Evolutionary conservation across 2,329 filamentous ascomycete species (phyloP).

Genomic region (Trichoderma koningiopsis): DNA sequence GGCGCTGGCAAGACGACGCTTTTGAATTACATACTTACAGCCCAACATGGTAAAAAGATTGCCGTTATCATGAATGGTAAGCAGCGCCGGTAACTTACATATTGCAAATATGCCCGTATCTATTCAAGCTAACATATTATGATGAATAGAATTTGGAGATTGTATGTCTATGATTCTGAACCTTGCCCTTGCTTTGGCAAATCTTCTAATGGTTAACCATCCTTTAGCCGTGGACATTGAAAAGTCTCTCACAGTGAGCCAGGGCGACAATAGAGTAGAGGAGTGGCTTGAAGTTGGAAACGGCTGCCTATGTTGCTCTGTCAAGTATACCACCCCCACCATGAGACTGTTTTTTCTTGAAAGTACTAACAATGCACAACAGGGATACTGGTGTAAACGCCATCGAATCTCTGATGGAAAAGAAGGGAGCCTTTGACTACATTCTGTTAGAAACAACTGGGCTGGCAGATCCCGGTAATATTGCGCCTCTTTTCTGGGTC

Average conservation of each 20-base stretch:
- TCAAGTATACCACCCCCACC: constrained; percentile 63
- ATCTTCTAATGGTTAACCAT: constrained; percentile 4
- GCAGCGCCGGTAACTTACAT: background rate
- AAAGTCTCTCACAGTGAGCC: constrained; percentile 88
- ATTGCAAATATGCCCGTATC: too few relatives aligned
- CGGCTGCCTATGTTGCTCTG: constrained; percentile 95
- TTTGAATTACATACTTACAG: constrained; percentile 92
- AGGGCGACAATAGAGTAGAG: constrained; percentile 78
- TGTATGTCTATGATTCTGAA: constrained; percentile 55
- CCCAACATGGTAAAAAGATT: constrained; percentile 95
- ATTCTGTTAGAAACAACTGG: constrained; percentile 96
- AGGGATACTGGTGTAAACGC: constrained; percentile 92
- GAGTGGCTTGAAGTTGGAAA: constrained; percentile 97
- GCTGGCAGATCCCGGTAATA: constrained; percentile 90
- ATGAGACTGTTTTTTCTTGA: background rate
- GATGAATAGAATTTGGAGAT: constrained; percentile 70
- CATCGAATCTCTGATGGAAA: constrained; percentile 94
- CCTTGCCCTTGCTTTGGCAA: background rate
- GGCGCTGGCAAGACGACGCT: constrained; percentile 95
- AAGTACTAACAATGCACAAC: constrained; percentile 38
- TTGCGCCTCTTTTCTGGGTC: constrained; percentile 96
- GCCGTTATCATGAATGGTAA: constrained; percentile 92
- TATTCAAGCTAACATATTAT: background rate
- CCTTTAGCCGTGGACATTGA: constrained; percentile 85
- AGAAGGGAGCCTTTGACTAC: constrained; percentile 92